Base-by-base conservation (phyloP, 331 rosid species). In the Malus hybrid region DNA sequence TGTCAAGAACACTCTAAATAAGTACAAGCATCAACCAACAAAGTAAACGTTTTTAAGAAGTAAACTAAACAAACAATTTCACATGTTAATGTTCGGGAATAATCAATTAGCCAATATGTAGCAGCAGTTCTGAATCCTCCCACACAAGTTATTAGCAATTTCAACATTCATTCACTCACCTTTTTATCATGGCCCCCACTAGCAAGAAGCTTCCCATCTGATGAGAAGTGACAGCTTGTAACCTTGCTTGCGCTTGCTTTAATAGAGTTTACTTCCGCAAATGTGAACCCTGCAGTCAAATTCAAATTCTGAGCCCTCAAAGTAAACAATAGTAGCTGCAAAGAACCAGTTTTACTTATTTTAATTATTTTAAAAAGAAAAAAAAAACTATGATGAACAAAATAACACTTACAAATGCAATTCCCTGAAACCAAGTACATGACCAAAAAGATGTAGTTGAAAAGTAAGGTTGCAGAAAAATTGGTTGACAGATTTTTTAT, bases 101-200 rank as follows among this genome's bases (percentile, higher is more conserved):
- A 80, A 74, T 61, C 29, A 66, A 59, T 24, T 65, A 42, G 56
- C 33, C 68, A 42, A 31, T 5, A 54, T 0, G 33, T 36, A 74
- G 76, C 65, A 72, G 73, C 46, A 42, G 13, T 52, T 52, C 57
- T 76, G 10, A 24, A 56, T 55, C 31, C 39, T n/a, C 65, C 64
- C 60, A 29, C 61, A 71, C 34, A 73, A 65, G 54, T 52, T 34
- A n/a, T 60, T 48, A 20, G 32, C 60, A 67, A 57, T 29, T n/a
- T 72, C 10, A 44, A 32, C 22, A 31, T 44, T 28, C 46, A 69
- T 44, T 14, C 27, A 19, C 87, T 73, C 73, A 89, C 99, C 93
- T 89, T 95, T 82, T 95, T 92, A 82, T 95, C 99, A 76, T 90
- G 98, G 71, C 99, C 97, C 67, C 99, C 98, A 69, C 96, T 95